A percentile compares a stretch with the other conserved stretches of the same genome.
phyloP scores from a whole-genome alignment of 257 asterid species.

The Nyctanthes arbortristis region DNA sequence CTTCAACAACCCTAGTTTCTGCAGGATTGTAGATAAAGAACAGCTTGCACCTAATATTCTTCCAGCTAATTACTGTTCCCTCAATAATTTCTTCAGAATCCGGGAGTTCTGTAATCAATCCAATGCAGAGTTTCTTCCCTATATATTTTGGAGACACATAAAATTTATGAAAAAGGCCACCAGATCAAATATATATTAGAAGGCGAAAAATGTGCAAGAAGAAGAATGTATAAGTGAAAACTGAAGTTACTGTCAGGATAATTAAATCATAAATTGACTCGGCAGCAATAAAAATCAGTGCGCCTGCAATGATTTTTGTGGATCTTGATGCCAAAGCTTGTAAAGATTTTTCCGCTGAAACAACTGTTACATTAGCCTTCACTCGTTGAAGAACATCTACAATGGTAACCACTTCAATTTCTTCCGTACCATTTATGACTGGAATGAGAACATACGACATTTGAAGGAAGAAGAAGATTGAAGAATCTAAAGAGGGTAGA shows the following conservation, averaged over 20 bases:
- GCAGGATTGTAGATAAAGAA: constrained; percentile 64
- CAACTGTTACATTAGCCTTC: constrained; percentile 64
- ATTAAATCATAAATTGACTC: constrained; percentile 73
- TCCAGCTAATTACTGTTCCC: constrained; percentile 65
- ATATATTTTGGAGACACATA: constrained; percentile 20
- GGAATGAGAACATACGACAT: constrained; percentile 74
- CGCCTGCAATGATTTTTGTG: constrained; percentile 72
- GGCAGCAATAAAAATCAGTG: constrained; percentile 49
- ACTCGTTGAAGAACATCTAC: constrained; percentile 83
- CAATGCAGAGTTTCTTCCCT: constrained; percentile 68
- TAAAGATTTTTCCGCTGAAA: constrained; percentile 70
- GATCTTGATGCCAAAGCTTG: constrained; percentile 58
- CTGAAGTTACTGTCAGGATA: constrained; percentile 60
- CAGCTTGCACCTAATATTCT: constrained; percentile 72
- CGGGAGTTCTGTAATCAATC: constrained; percentile 65
- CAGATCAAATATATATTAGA: too few species aligned
- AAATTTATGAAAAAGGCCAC: too few species aligned
- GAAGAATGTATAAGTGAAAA: background rate
- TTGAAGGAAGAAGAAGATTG: constrained; percentile 13
- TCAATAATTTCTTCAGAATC: constrained; percentile 71
- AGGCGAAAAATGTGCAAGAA: background rate
- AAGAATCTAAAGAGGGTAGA: background rate
- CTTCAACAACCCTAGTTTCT: constrained; percentile 70
- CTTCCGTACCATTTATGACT: constrained; percentile 88
- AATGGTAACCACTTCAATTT: constrained; percentile 72